A percentile compares a stretch with the other conserved stretches of the same genome.
Evolutionary conservation across 495 filamentous ascomycete genomes (phyloP).

Genomic region (Chaetomium cochliodes): DNA sequence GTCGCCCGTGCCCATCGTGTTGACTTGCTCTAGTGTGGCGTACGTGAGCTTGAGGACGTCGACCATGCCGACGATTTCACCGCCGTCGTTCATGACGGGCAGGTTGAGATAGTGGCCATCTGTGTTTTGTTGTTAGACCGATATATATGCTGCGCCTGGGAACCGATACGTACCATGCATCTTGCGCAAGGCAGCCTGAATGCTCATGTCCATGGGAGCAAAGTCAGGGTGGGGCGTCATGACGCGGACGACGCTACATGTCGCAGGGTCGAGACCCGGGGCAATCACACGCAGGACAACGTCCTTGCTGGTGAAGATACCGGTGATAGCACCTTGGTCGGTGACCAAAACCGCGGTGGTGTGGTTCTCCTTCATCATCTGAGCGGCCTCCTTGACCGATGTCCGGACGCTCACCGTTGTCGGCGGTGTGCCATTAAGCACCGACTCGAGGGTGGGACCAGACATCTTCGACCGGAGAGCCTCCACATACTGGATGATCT

Average conservation of each 20-base stretch:
- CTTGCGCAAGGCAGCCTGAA: constrained; percentile 94
- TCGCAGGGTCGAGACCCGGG: constrained; percentile 88
- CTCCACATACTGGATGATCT: constrained; percentile 98
- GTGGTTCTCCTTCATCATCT: constrained; percentile 96
- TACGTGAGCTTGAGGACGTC: constrained; percentile 98
- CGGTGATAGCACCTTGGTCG: constrained; percentile 94
- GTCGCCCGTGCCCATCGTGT: constrained; percentile 66
- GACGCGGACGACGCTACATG: constrained; percentile 94
- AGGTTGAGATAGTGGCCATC: constrained; percentile 98
- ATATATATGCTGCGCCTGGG: background rate
- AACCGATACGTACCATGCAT: constrained; percentile 77
- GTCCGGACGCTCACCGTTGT: constrained; percentile 94
- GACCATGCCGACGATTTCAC: constrained; percentile 98
- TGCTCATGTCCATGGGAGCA: constrained; percentile 97
- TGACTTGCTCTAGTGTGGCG: constrained; percentile 94
- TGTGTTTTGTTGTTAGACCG: constrained; percentile 32
- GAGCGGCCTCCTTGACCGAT: constrained; percentile 90
- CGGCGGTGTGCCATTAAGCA: constrained; percentile 86
- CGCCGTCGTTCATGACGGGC: constrained; percentile 94
- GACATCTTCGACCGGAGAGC: constrained; percentile 96
- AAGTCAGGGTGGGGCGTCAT: constrained; percentile 99
- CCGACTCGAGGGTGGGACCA: constrained; percentile 91
- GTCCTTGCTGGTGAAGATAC: constrained; percentile 99
- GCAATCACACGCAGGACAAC: constrained; percentile 98
- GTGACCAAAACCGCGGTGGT: constrained; percentile 95